Conservation (phyloP, 176 grass and related monocot species). For the Luzula sylvatica region DNA sequence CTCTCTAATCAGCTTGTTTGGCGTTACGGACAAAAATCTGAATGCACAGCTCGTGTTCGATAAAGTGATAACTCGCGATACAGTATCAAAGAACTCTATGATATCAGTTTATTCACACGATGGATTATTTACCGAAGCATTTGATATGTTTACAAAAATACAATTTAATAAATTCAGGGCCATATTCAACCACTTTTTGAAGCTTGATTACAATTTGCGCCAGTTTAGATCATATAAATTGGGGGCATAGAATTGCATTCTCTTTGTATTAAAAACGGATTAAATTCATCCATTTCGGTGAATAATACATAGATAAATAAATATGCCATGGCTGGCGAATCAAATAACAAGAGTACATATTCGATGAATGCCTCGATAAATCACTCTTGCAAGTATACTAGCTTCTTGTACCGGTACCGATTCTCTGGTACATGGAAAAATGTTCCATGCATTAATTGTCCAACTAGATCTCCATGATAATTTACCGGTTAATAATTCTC, state of each 20-base stretch:
- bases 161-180: slow-evolving; percentile 2
- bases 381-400: slow-evolving; percentile 63
- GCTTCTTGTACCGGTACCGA: slow-evolving; percentile 46
- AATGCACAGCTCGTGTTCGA: slow-evolving; percentile 47
- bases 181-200: slow-evolving; percentile 28
- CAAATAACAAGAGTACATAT: slow-evolving; percentile 32
- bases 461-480: slow-evolving; percentile 32
- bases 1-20: slow-evolving; percentile 64
- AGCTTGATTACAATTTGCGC: slow-evolving; percentile 27
- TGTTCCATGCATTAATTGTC: slow-evolving; percentile 53
- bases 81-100: slow-evolving; percentile 67
- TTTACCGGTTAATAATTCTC: slow-evolving; percentile 38
- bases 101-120: slow-evolving; percentile 48
- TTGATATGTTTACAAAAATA: slow-evolving; percentile 39
- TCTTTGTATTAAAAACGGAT: slow-evolving; percentile 29
- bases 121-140: slow-evolving; percentile 29
- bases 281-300: slow-evolving; percentile 25
- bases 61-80: slow-evolving; percentile 30
- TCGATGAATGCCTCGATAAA: slow-evolving; percentile 42
- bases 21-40: slow-evolving; percentile 32
- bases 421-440: slow-evolving; percentile 43
- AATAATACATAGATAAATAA: slow-evolving; percentile 31
- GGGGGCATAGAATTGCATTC: slow-evolving; percentile 48
- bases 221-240: slow-evolving; percentile 26
- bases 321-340: slow-evolving; percentile 40